Evolutionary conservation across 106 monocot species (phyloP).

Genomic region (Iris macrosiphon): DNA sequence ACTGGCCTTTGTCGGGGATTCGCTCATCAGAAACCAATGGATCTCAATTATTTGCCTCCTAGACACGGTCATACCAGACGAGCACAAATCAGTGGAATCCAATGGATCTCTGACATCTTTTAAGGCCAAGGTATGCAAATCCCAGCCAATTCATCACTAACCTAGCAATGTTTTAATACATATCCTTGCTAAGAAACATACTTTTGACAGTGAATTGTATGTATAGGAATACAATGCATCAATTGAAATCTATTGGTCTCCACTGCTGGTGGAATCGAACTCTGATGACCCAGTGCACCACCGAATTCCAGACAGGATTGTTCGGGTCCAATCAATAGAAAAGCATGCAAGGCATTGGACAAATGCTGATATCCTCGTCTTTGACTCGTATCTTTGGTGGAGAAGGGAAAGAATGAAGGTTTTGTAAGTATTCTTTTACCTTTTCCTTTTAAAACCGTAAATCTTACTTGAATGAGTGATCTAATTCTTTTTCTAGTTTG

Average conservation of each 20-base stretch:
- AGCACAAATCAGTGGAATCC: conserved; percentile 34
- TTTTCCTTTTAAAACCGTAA: too few relatives aligned
- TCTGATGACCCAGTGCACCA: conserved; percentile 52
- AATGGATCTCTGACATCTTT: conserved; percentile 56
- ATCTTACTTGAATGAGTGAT: too few relatives aligned
- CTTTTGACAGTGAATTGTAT: too few relatives aligned
- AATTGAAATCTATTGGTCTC: conserved; percentile 47
- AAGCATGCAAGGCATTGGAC: conserved; percentile 56
- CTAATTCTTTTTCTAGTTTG: too few relatives aligned
- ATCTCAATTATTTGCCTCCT: conserved; percentile 78
- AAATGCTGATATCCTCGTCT: conserved; percentile 39
- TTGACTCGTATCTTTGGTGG: conserved; percentile 73
- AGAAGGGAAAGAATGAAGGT: conserved; percentile 47
- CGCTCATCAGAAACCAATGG: conserved; percentile 74
- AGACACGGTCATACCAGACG: conserved; percentile 28
- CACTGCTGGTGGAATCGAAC: conserved; percentile 52
- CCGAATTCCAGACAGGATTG: conserved; percentile 36
- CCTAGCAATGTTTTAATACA: not conserved
- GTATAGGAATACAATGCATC: conserved; percentile 52
- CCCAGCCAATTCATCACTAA: too few relatives aligned
- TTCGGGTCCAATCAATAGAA: conserved; percentile 36
- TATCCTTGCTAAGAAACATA: not conserved
- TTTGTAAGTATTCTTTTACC: conserved; percentile 43
- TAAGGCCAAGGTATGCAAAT: conserved; percentile 44
- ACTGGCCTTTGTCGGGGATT: conserved; percentile 64